Evolutionary conservation across 495 filamentous ascomycete species (phyloP), one percentile per base, ranked within the genome.

Genomic region (Aspergillus carlsbadensis): DNA sequence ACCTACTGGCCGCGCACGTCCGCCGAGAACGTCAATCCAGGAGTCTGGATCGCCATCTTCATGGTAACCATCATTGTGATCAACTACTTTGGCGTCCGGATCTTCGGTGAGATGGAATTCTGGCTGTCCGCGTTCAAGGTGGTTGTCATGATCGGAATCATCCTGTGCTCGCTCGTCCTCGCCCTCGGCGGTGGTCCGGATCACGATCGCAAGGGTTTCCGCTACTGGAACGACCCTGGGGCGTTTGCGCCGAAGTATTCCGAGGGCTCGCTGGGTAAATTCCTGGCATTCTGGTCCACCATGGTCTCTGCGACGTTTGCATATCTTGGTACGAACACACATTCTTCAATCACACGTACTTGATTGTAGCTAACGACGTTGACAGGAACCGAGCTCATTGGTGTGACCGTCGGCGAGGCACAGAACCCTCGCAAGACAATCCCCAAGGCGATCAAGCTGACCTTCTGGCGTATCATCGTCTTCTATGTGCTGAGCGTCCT

Each of bases 131-230:
- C 63, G 0, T 58, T 69, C 31, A 69, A 68, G 58, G 61, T 68
- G 22, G 13, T 63, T 10, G 57, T 56, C 34, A 65, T 66, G 42
- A 45, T 69, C 17, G 65, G 65, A 18, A 59, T 73, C 10, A 56
- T 73, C 21, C 62, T 62, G 43, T 37, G 41, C 2, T 49, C 49
- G 2, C 39, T 62, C 3, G 51, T 76, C 36, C 57, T 76, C 42
- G 64, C 62, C 57, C 59, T 65, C 34, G 74, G 74, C 15, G 74
- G 74, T 24, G 68, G 67, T 11, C 74, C 74, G n/a, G 63, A 67
- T 18, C 70, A 70, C 22, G 60, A 74, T 40, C 45, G 43, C 13
- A 66, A 67, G 37, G 68, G 68, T 8, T 70, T 70, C 50, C 57
- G 59, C 21, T 70, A 53, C 36, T 70, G 68, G 65, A 51, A 61